Conservation (phyloP, 2,329 filamentous ascomycete genomes). For the Hymenoscyphus scutula region DNA sequence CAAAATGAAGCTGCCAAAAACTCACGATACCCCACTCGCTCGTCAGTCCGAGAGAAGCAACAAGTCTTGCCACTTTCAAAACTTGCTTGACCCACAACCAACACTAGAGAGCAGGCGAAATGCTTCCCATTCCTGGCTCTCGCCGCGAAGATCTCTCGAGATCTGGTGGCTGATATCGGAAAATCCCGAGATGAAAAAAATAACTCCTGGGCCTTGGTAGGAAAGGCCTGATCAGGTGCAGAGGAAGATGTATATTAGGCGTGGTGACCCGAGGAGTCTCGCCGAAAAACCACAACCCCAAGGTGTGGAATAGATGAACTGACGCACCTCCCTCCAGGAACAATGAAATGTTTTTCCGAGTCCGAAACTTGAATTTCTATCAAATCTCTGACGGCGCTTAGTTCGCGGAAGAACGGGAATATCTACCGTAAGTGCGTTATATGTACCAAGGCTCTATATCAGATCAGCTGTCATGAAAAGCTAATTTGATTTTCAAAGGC, state of each 20-base stretch:
- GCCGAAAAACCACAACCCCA: conserved; percentile 3
- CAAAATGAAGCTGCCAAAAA: neutral
- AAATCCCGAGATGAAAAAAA: conserved; percentile 8
- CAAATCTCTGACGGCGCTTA: neutral
- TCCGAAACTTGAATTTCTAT: conserved; percentile 9
- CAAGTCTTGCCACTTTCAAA: neutral
- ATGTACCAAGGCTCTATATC: conserved; percentile 5
- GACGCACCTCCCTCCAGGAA: conserved; percentile 6
- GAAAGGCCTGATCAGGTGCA: conserved; percentile 7
- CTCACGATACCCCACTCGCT: conserved; percentile 13
- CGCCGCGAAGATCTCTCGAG: neutral
- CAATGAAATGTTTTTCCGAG: conserved; percentile 15
- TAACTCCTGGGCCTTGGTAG: neutral
- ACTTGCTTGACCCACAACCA: neutral
- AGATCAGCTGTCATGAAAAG: conserved; percentile 11
- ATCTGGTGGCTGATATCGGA: conserved; percentile 4
- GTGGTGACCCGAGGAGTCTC: conserved; percentile 6
- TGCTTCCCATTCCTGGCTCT: neutral
- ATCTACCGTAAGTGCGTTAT: conserved; percentile 1
- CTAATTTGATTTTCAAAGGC: neutral
- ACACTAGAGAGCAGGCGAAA: neutral
- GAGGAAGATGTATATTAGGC: conserved; percentile 9
- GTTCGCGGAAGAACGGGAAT: conserved; percentile 12
- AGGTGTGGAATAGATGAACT: conserved; percentile 16
- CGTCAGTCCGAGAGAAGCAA: conserved; percentile 13